phyloP scores from a whole-genome alignment of 345 rosid species.

The Brassica incana region DNA sequence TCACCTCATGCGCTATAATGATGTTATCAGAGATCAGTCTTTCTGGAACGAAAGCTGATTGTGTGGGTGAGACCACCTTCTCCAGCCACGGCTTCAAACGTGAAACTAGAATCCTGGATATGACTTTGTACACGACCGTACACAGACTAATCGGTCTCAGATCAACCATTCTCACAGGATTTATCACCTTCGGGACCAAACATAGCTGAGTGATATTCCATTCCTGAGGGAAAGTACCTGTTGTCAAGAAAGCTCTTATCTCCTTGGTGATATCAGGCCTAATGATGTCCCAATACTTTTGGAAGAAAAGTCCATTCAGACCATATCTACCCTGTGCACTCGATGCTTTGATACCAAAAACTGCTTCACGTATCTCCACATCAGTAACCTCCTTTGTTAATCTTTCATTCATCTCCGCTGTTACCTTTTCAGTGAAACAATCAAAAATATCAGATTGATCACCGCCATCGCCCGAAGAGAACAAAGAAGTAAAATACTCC shows the following conservation, averaged over 20 bases:
- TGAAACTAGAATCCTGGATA: neutral
- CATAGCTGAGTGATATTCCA: neutral
- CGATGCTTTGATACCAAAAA: neutral
- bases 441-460: neutral
- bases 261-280: neutral
- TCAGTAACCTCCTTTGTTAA: neutral
- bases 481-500: neutral
- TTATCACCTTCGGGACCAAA: neutral
- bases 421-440: neutral
- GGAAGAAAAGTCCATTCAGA: neutral
- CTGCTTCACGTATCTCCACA: neutral
- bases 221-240: neutral
- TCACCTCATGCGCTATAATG: neutral
- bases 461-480: neutral
- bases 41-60: neutral
- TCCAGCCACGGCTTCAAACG: neutral
- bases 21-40: neutral
- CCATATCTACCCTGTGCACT: neutral
- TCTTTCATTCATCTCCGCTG: neutral
- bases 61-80: neutral
- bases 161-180: neutral
- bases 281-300: neutral
- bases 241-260: neutral
- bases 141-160: neutral
- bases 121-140: neutral